phyloP scores from a whole-genome alignment of 2,329 filamentous ascomycete genomes.

The Claviceps sp. region DNA sequence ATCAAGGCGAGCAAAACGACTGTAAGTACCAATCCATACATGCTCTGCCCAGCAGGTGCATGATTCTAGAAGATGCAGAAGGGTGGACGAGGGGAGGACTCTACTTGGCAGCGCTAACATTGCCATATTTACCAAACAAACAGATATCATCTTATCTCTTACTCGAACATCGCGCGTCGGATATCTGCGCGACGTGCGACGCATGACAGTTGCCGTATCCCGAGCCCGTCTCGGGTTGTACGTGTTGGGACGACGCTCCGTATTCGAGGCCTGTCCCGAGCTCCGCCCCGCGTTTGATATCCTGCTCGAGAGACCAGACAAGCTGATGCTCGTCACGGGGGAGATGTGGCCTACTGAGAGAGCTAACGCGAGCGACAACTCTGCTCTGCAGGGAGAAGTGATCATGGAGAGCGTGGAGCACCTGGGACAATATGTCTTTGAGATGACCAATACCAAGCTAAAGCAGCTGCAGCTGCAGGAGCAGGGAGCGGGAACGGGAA shows the following conservation, averaged over 20 bases:
- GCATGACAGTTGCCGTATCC: slow-evolving; percentile 87
- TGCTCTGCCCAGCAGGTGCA: not conserved
- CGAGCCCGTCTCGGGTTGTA: slow-evolving; percentile 86
- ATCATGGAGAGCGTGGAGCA: slow-evolving; percentile 89
- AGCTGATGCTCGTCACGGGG: slow-evolving; percentile 66
- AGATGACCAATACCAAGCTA: slow-evolving; percentile 67
- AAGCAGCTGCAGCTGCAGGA: slow-evolving; percentile 28
- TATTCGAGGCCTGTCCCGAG: slow-evolving; percentile 84
- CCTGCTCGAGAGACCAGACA: slow-evolving; percentile 64
- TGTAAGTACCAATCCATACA: slow-evolving; percentile 46
- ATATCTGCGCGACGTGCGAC: slow-evolving; percentile 84
- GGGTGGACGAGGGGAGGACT: too few relatives aligned
- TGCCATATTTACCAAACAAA: not conserved
- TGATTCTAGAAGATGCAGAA: too few relatives aligned
- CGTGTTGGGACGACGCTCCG: slow-evolving; percentile 71
- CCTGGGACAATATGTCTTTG: slow-evolving; percentile 86
- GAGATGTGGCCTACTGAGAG: slow-evolving; percentile 71
- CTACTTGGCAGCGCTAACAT: not conserved
- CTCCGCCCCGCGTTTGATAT: slow-evolving; percentile 74
- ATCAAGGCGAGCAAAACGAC: slow-evolving; percentile 98
- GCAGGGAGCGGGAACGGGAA: not conserved
- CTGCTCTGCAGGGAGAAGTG: slow-evolving; percentile 40
- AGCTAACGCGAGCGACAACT: slow-evolving; percentile 26
- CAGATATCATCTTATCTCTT: slow-evolving; percentile 86
- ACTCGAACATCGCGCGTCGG: slow-evolving; percentile 80